Percentiles rank a stretch among this genome's conserved stretches.
Evolutionary conservation across 2,329 filamentous ascomycete species (phyloP).

Genomic region (Fusarium musae): DNA sequence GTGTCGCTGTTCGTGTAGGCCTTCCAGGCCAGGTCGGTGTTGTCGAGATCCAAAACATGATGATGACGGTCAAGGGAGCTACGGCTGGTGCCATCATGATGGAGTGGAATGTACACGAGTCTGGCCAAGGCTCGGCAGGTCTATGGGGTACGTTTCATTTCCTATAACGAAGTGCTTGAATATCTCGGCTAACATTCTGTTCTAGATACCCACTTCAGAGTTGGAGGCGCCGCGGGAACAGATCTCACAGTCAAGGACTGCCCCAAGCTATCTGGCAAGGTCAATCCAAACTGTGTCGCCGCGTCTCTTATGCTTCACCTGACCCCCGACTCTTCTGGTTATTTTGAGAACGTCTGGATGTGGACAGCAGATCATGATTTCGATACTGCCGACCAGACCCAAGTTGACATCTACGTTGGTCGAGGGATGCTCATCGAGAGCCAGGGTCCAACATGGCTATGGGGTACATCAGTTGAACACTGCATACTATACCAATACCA

Average conservation of each 20-base stretch:
- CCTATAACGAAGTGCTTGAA: background rate
- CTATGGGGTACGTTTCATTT: conserved; percentile 57
- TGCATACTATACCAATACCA: conserved; percentile 61
- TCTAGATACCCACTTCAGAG: conserved; percentile 58
- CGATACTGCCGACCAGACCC: conserved; percentile 30
- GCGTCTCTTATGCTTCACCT: conserved; percentile 65
- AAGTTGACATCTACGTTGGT: conserved; percentile 50
- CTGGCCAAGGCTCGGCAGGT: conserved; percentile 53
- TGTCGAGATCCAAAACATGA: conserved; percentile 72
- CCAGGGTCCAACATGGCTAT: conserved; percentile 48
- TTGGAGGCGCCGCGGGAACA: conserved; percentile 49
- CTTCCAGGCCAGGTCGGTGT: conserved; percentile 64
- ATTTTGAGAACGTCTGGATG: conserved; percentile 66
- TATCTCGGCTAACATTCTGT: background rate
- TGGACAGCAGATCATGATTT: conserved; percentile 76
- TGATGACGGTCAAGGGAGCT: conserved; percentile 69
- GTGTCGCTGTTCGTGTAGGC: conserved; percentile 68
- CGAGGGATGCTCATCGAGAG: conserved; percentile 51
- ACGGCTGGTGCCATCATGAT: conserved; percentile 71
- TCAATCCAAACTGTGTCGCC: conserved; percentile 65
- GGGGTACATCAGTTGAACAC: conserved; percentile 39
- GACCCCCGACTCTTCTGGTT: conserved; percentile 58
- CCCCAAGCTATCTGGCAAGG: conserved; percentile 25
- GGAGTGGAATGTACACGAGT: conserved; percentile 69
- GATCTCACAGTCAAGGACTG: conserved; percentile 35